A percentile compares a stretch with the other conserved stretches of the same genome.
These are phyloP conservation scores for Cetradonia linearis DNA, from an alignment of 495 filamentous ascomycete genomes.

Conservation along the genomic window DNA sequence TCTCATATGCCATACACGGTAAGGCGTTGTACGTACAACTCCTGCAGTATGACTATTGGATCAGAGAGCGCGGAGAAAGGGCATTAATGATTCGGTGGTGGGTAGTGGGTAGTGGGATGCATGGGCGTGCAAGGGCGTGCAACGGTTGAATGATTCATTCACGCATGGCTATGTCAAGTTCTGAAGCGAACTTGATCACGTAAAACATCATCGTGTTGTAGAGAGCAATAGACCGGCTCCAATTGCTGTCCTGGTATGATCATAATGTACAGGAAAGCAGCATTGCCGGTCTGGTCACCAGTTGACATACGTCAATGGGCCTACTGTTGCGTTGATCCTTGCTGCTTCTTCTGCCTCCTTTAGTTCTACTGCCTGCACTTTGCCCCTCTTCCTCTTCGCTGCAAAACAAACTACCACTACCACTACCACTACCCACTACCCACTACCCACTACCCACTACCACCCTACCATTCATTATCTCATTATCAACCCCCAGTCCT, in stretches of 20 bases:
- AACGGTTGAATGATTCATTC: background rate
- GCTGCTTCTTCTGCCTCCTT: constrained; percentile 7
- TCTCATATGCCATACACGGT: background rate
- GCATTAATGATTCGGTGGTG: background rate
- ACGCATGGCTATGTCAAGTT: background rate
- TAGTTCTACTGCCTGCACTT: constrained; percentile 1
- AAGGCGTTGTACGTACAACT: too few species aligned
- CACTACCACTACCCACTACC: too few species aligned
- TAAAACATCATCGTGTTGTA: constrained; percentile 9
- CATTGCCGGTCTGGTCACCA: background rate
- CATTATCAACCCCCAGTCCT: constrained; percentile 6
- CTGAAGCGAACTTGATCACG: constrained; percentile 1
- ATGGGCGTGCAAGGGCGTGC: background rate
- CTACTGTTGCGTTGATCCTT: background rate
- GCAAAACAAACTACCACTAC: too few species aligned
- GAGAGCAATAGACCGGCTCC: constrained; percentile 10
- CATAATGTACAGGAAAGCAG: background rate
- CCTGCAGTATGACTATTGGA: background rate
- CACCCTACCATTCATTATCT: background rate
- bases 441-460: background rate
- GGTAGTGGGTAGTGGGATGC: too few species aligned
- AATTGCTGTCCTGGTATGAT: background rate
- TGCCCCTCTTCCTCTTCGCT: background rate
- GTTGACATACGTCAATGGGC: constrained; percentile 9
- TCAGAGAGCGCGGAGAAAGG: background rate